These are phyloP conservation scores for Pseudozyma sp. DNA, from an alignment of 1,284 basidiomycete species.

Conservation along the genomic window DNA sequence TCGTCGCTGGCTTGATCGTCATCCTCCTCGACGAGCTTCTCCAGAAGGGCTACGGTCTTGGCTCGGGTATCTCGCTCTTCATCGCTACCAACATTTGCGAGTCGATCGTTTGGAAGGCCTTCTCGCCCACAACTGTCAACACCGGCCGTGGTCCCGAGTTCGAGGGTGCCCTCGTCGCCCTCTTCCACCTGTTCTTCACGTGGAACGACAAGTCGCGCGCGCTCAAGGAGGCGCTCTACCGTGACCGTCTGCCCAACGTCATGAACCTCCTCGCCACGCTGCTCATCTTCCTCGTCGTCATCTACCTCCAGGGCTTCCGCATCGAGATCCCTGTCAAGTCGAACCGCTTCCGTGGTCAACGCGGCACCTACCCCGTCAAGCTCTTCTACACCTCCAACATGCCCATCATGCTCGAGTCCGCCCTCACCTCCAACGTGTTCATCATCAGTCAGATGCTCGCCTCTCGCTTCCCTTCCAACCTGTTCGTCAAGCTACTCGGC, in stretches of 20 bases:
- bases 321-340: slow-evolving; percentile 99
- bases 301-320: slow-evolving; percentile 98
- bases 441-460: slow-evolving; percentile 90
- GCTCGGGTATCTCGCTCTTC: slow-evolving; percentile 97
- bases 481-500: slow-evolving; percentile 89
- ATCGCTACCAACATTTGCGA: slow-evolving; percentile 99
- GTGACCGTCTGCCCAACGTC: slow-evolving; percentile 94
- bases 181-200: slow-evolving; percentile 98
- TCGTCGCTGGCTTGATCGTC: slow-evolving; percentile 93
- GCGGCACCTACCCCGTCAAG: slow-evolving; percentile 95
- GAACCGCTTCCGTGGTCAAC: slow-evolving; percentile 93
- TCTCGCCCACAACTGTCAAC: slow-evolving; percentile 97
- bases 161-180: slow-evolving; percentile 92
- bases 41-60: slow-evolving; percentile 98
- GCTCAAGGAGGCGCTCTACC: slow-evolving; percentile 96
- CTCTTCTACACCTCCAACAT: slow-evolving; percentile 99
- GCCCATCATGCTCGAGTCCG: slow-evolving; percentile 99
- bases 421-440: slow-evolving; percentile 93
- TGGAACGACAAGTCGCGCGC: slow-evolving; percentile 99
- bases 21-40: slow-evolving; percentile 98
- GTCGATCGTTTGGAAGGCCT: slow-evolving; percentile 99
- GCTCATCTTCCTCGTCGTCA: slow-evolving; percentile 91
- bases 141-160: slow-evolving; percentile 98
- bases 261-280: slow-evolving; percentile 97
- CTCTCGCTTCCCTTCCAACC: slow-evolving; percentile 91